A percentile compares a stretch with the other conserved stretches of the same genome.
Evolutionary conservation across 768 basidiomycete species (phyloP).

Genomic region (Gloeophyllum trabeum): DNA sequence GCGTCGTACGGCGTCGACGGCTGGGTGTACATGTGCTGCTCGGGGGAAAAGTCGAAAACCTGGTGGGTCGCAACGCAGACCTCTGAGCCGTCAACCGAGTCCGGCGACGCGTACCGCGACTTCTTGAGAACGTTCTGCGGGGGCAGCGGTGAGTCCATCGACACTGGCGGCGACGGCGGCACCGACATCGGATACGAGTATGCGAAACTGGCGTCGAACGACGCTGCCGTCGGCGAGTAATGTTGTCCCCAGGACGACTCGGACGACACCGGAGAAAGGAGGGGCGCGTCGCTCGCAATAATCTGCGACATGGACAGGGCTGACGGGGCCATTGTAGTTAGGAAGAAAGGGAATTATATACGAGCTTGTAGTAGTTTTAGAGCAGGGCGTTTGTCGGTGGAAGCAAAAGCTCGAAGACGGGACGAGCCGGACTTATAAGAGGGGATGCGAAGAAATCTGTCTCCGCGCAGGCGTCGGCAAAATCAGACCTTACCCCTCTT

Average conservation of each 20-base stretch:
- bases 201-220: constrained; percentile 28
- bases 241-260: constrained; percentile 40
- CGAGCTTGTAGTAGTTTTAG: no score
- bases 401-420: no score
- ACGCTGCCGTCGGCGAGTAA: constrained; percentile 27
- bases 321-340: no score
- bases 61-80: constrained; percentile 62
- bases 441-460: no score
- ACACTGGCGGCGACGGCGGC: neutral
- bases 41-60: constrained; percentile 51
- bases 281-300: constrained; percentile 44
- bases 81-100: constrained; percentile 31
- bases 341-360: no score
- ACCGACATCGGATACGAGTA: constrained; percentile 23
- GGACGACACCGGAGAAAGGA: constrained; percentile 39
- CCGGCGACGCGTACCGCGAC: constrained; percentile 35
- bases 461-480: no score
- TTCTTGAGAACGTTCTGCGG: constrained; percentile 37
- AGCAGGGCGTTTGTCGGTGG: no score
- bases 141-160: constrained; percentile 30
- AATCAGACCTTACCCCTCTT: no score
- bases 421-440: no score
- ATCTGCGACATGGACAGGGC: constrained; percentile 43
- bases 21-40: constrained; percentile 10
- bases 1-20: constrained; percentile 13